phyloP scores from a whole-genome alignment of 2,329 filamentous ascomycete genomes.

The Phialophora verrucosa region DNA sequence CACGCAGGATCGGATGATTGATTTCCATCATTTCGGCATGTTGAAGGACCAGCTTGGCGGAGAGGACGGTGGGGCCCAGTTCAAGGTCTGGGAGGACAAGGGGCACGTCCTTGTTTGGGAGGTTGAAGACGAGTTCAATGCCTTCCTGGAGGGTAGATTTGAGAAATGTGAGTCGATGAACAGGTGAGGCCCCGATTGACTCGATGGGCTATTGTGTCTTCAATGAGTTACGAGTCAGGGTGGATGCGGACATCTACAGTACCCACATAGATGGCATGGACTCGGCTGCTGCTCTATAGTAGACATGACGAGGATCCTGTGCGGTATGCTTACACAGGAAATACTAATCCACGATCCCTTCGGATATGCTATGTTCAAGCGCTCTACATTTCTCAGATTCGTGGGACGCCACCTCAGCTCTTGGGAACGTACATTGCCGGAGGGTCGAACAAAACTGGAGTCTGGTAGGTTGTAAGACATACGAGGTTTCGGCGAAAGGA shows the following conservation, averaged over 20 bases:
- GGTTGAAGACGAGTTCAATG: constrained; percentile 71
- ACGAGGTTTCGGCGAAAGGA: neutral
- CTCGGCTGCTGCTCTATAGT: neutral
- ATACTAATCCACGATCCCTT: neutral
- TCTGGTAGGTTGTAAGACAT: neutral
- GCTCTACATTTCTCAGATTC: neutral
- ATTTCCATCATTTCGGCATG: constrained; percentile 69
- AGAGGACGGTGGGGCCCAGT: constrained; percentile 50
- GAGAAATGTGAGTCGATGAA: constrained; percentile 14
- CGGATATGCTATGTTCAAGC: neutral
- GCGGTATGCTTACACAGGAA: neutral
- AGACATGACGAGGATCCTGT: neutral
- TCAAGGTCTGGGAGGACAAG: constrained; percentile 68
- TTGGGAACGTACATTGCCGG: neutral
- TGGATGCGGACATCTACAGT: neutral
- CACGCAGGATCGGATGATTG: constrained; percentile 77
- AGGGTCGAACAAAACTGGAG: neutral
- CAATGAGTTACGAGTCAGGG: too few species aligned
- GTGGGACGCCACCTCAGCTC: too few species aligned
- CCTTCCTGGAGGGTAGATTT: constrained; percentile 61
- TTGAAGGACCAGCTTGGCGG: constrained; percentile 70
- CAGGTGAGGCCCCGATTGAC: neutral
- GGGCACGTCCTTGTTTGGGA: constrained; percentile 80
- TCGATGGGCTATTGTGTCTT: neutral
- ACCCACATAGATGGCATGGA: neutral